Evolutionary conservation across 2,329 filamentous ascomycete species (phyloP), one percentile per base, ranked within the genome.

Genomic region (Septoria linicola): DNA sequence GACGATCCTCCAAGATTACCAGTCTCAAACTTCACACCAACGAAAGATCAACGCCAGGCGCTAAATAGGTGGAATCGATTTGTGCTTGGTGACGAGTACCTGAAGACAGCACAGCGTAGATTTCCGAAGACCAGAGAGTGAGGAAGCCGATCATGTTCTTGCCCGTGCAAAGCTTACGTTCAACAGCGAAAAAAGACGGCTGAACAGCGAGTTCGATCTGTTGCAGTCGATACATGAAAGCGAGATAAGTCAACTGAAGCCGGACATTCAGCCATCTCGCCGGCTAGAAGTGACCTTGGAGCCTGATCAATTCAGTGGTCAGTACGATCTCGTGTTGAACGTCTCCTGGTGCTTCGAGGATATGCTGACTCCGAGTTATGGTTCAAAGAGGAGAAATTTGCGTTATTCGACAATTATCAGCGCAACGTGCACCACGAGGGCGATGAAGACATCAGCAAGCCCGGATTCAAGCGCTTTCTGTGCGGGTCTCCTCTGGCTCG

Each of bases 21-120:
- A 62, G 81, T 82, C 19, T 68, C 74, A 40, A 72, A 76, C 32
- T 88, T 87, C 70, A 83, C 80, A 59, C 76, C 87, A 4, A 79
- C 81, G 21, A 83, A 81, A 66, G 84, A 89, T 62, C 89, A 93
- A 63, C 78, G 88, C 31, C 85, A 90, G 65, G 78, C 85, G 1
- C 69, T 89, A 59, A 89, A 92, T 68, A 80, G 85, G 36, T 92
- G 91, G 77, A 88, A 88, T 65, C 81, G 76, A 55, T 80, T 80
- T 68, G 76, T 92, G 31, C 72, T 86, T 17, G 88, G 88, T 34
- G 81, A 88, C 4, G 68, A 74, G 1, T 92, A 91, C 63, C 71
- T 74, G 44, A 81, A 82, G 62, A 81, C 85, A 58, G 80, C 80
- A 35, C 80, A 83, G 19, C 81, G 77, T 49, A 76, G 81, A 27